Evolutionary conservation across 2,329 filamentous ascomycete species (phyloP), one percentile per base, ranked within the genome.

Genomic region (Arthrobotrys megalospora): DNA sequence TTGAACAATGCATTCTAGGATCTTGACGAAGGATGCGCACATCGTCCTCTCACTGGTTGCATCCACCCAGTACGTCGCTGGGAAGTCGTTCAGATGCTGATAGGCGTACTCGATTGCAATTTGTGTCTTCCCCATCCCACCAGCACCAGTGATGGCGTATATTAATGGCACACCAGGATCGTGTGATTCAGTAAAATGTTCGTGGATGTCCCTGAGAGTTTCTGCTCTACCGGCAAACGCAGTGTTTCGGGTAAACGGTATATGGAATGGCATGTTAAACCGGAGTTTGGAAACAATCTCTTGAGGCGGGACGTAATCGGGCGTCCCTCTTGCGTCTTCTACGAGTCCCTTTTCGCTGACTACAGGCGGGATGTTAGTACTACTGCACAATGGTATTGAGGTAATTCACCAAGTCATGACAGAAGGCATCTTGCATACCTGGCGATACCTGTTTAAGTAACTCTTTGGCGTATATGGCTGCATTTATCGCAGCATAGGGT

Each of bases 21-120:
- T 70, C 14, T 60, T 16, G 8, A 62, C 28, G 32, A 62, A 70
- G 1, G 66, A 70, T 5, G 21, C 16, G 16, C 28, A 53, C 16
- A 70, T 70, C 2, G 24, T 71, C 3, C 36, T 24, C 38, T 65
- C 72, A 11, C 60, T 80, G 36, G 55, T 65, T 14, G 77, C 76
- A 60, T 79, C 71, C 8, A 83, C 28, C 81, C 81, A 82, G 76
- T 82, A 82, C 11, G 82, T 55, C 3, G 81, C 79, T 24, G 73
- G 72, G 48, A 81, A 83, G 1, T 78, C 48, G 2, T 66, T 21
- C 11, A 67, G 19, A 16, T 80, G 10, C 28, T 71, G 63, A 16
- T 52, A 66, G 2, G 63, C 63, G 34, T 66, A 66, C 12, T 66
- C 63, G 12, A 66, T 28, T 8, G 45, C 63, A 28, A 52, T n/a